Base-by-base conservation (phyloP, 164 flowering plant genomes). In the Pachysandra terminalis region DNA sequence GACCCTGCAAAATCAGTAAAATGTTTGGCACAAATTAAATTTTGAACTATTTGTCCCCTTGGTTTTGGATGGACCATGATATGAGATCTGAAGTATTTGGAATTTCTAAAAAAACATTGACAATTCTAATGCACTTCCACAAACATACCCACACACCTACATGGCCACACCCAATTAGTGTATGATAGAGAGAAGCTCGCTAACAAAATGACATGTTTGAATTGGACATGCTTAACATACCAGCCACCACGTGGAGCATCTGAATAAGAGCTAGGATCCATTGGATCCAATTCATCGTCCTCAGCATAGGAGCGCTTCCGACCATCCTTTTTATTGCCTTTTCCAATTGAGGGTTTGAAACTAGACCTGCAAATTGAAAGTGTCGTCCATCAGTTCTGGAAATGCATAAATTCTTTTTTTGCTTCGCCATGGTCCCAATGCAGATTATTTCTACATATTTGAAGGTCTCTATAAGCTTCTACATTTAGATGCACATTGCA, bases 211-310 rank as follows among this genome's bases (percentile, higher is more conserved):
- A 16, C 22, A 28, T 22, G 5, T 56, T 17, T 59, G 35, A 68
- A 61, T 57, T 28, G 60, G 64, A 64, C 7, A 15, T 35, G 15
- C 45, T 55, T 1, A 54, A 68, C 84, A 67, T 86, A 96, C 99
- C 98, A 96, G 75, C 99, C 99, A 75, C 99, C 99, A 68, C 99
- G 98, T 55, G 99, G 99, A 75, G 99, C 99, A 81, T 96, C 99
- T 56, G 99, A 96, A 75, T 93, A 96, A 48, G 99, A 84, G 78
- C 99, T 95, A 48, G 99, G 99, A 68, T 95, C 99, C 99, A 92
- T 95, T 2, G 99, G 99, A 82, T 92, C 99, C 79, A 95, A 78
- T 70, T 92, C 99, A 74, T 92, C 97, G 77, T 95, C 99, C 75
- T 92, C 98, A 45, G 75, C 21, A 61, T 82, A 56, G 10, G 84